A percentile compares a stretch with the other conserved stretches of the same genome.
phyloP scores from a whole-genome alignment of 495 filamentous ascomycete species.

The Stereocaulon alpinum region DNA sequence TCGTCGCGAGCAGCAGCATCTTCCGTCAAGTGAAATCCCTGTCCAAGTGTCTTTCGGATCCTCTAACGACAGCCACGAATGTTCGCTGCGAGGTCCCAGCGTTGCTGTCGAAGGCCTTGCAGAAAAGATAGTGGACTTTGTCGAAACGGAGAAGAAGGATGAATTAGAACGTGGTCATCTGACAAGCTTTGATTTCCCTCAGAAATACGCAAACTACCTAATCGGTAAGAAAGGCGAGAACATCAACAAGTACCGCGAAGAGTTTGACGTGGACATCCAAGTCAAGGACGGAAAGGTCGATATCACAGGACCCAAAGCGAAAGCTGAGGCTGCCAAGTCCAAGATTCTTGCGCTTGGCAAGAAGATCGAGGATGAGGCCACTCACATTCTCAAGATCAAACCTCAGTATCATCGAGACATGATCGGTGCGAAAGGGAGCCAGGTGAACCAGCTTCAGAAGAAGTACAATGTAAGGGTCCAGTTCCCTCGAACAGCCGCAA shows the following conservation, averaged over 20 bases:
- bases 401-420: constrained; percentile 75
- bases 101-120: constrained; percentile 58
- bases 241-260: constrained; percentile 89
- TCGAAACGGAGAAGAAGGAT: constrained; percentile 74
- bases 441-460: constrained; percentile 62
- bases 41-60: constrained; percentile 53
- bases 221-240: constrained; percentile 89
- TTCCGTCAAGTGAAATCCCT: constrained; percentile 56
- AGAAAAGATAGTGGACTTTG: constrained; percentile 60
- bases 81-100: constrained; percentile 68
- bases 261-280: constrained; percentile 95
- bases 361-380: constrained; percentile 78
- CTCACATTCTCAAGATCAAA: constrained; percentile 75
- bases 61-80: constrained; percentile 34
- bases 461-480: constrained; percentile 88
- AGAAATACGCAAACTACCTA: constrained; percentile 85
- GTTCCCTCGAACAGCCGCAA: constrained; percentile 65
- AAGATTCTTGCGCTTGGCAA: constrained; percentile 67
- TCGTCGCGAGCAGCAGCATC: constrained; percentile 60
- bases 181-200: constrained; percentile 79
- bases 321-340: constrained; percentile 71
- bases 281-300: constrained; percentile 63
- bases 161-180: constrained; percentile 82
- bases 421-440: constrained; percentile 53
- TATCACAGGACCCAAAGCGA: constrained; percentile 60